Evolutionary conservation across 305 asterid species (phyloP), one percentile per base, ranked within the genome.

Genomic region (Fraxinus latifolia): DNA sequence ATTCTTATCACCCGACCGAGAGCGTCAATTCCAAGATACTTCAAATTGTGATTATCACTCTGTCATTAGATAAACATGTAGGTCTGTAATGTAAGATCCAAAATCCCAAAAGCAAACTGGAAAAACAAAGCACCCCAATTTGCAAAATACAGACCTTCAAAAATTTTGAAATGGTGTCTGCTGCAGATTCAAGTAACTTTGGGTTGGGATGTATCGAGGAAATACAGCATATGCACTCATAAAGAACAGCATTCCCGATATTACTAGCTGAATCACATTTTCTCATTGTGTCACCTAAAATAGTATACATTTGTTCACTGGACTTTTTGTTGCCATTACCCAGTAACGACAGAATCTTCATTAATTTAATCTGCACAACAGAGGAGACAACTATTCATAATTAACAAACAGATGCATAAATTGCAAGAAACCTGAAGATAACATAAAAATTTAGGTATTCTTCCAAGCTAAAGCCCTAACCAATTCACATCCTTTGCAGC

Each of bases 11-110:
- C 88, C 80, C 96, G 93, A 85, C 98, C 95, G 86, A 96, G 98
- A 76, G 97, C 96, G 91, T 94, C 99, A 84, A 96, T 96, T 77
- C 98, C 99, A 88, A 96, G 95, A 91, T 96, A 95, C 87, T 91
- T 96, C 84, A 96, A 93, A 86, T 96, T 96, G 90, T 95, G 98
- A 91, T 97, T 95, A 87, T 96, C 99, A 85, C 95, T 95, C 98
- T 96, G 94, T 58, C 82, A 89, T 71, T 60, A 62, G 39, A 82
- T 60, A 85, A 78, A 78, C 34, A 84, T 67, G 73, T 68, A 65
- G 77, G 65, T 75, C 81, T 74, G 80, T 70, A 72, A 80, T 74
- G 80, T 70, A 72, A 60, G 76, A 81, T 39, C 84, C 75, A 84
- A 79, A 23, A 81, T 47, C 8, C 65, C 6, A 58, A 29, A 68